Conservation (phyloP, 345 rosid genomes). For the Lumnitzera littorea region DNA sequence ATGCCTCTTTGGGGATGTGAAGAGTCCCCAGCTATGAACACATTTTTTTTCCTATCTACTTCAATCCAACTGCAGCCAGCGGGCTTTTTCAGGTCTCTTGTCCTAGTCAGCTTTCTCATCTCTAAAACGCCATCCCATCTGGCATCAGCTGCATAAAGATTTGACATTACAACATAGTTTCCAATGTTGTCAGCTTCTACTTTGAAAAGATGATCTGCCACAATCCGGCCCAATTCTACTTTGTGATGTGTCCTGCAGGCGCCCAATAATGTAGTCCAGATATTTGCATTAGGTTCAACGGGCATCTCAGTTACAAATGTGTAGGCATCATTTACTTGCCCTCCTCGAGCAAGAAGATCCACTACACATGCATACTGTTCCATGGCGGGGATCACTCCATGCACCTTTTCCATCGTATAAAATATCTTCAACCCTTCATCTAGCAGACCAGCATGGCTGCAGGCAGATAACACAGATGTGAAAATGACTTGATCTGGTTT, state of each 20-base stretch:
- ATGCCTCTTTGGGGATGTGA: constrained; percentile 49
- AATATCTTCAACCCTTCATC: constrained; percentile 64
- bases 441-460: constrained; percentile 77
- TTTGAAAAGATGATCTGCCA: constrained; percentile 53
- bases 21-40: constrained; percentile 67
- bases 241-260: constrained; percentile 60
- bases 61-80: constrained; percentile 96
- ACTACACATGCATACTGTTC: constrained; percentile 75
- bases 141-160: constrained; percentile 75
- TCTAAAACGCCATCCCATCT: constrained; percentile 73
- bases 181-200: constrained; percentile 51
- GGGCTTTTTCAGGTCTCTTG: constrained; percentile 60
- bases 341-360: constrained; percentile 86
- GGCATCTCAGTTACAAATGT: constrained; percentile 52
- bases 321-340: constrained; percentile 65
- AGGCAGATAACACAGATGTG: constrained; percentile 70
- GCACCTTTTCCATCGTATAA: constrained; percentile 36
- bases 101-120: constrained; percentile 65
- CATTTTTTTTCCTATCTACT: constrained; percentile 44
- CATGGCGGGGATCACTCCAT: constrained; percentile 51
- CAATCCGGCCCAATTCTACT: constrained; percentile 52
- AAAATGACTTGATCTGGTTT: constrained; percentile 72
- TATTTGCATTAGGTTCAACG: constrained; percentile 51
- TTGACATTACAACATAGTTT: constrained; percentile 68
- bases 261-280: constrained; percentile 75